phyloP scores from a whole-genome alignment of 345 rosid species.

The Murraya paniculata region DNA sequence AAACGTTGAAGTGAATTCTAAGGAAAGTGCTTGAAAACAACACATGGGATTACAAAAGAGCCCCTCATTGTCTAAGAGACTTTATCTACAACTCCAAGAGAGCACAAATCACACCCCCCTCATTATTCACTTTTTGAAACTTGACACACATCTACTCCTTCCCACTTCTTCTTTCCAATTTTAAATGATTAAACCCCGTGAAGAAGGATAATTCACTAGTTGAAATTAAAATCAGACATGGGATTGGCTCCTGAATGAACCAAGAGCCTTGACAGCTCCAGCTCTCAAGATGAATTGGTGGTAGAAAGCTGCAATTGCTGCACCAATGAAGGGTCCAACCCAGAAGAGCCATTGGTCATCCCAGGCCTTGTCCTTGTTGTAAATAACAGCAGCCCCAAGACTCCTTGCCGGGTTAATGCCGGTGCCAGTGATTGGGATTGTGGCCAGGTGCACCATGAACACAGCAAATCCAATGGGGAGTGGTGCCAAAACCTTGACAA shows the following conservation, averaged over 20 bases:
- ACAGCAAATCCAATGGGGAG: conserved; percentile 89
- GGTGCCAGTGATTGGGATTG: conserved; percentile 85
- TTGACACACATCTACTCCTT: background rate
- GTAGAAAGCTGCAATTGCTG: conserved; percentile 86
- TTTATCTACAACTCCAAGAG: conserved; percentile 26
- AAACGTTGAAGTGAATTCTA: conserved; percentile 18
- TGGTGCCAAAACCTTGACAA: conserved; percentile 68
- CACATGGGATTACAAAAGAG: conserved; percentile 10
- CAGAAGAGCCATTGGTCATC: conserved; percentile 88
- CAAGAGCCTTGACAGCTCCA: conserved; percentile 75
- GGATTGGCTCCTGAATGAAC: conserved; percentile 81
- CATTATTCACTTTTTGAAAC: background rate
- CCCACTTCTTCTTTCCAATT: background rate
- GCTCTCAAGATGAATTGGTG: conserved; percentile 84
- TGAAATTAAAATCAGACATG: conserved; percentile 29
- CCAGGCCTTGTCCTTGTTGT: conserved; percentile 56
- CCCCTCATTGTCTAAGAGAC: conserved; percentile 22
- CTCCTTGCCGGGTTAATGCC: conserved; percentile 94
- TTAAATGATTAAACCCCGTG: background rate
- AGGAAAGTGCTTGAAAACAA: conserved; percentile 18
- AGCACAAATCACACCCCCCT: conserved; percentile 11
- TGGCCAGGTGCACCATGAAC: conserved; percentile 92
- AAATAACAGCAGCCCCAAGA: conserved; percentile 75
- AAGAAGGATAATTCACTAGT: background rate
- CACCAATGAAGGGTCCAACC: conserved; percentile 89